Conservation (phyloP, 192 early-diverging fungal genomes). For the Entophlyctis helioformis region DNA sequence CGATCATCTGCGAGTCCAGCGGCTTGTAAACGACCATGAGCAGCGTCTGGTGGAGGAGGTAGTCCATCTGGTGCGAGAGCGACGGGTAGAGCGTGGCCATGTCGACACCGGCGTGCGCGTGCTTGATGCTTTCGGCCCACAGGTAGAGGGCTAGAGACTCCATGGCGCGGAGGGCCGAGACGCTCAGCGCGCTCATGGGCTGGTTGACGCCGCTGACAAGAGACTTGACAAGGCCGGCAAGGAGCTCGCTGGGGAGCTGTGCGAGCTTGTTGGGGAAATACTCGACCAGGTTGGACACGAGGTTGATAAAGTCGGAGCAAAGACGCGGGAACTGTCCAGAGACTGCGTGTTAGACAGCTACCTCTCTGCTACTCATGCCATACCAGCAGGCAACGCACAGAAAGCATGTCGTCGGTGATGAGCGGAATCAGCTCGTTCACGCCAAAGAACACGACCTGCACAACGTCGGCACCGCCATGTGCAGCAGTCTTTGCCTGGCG, state of each 20-base stretch:
- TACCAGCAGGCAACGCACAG: slow-evolving; percentile 39
- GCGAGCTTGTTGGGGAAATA: slow-evolving; percentile 51
- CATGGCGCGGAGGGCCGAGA: slow-evolving; percentile 52
- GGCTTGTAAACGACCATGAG: slow-evolving; percentile 50
- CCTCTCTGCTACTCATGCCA: neutral
- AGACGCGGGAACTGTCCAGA: slow-evolving; percentile 37
- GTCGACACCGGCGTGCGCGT: slow-evolving; percentile 5
- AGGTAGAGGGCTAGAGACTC: slow-evolving; percentile 1
- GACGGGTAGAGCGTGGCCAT: slow-evolving; percentile 9
- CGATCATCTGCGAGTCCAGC: slow-evolving; percentile 49
- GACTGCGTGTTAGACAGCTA: neutral
- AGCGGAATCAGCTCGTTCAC: slow-evolving; percentile 57
- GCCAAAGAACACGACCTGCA: slow-evolving; percentile 61
- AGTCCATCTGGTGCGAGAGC: slow-evolving; percentile 24
- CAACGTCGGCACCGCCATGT: slow-evolving; percentile 26
- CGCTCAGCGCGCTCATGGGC: slow-evolving; percentile 44
- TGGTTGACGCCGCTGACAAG: slow-evolving; percentile 52
- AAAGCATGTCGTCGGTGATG: slow-evolving; percentile 58
- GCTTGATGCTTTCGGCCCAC: neutral
- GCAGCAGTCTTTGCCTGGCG: slow-evolving; percentile 10
- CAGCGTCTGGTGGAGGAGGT: slow-evolving; percentile 38
- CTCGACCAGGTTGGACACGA: slow-evolving; percentile 50
- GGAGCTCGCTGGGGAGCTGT: slow-evolving; percentile 28
- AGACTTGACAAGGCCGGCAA: slow-evolving; percentile 43
- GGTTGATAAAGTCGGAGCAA: slow-evolving; percentile 52